Evolutionary conservation across 257 asterid species (phyloP).

Genomic region (Capsicum baccatum): DNA sequence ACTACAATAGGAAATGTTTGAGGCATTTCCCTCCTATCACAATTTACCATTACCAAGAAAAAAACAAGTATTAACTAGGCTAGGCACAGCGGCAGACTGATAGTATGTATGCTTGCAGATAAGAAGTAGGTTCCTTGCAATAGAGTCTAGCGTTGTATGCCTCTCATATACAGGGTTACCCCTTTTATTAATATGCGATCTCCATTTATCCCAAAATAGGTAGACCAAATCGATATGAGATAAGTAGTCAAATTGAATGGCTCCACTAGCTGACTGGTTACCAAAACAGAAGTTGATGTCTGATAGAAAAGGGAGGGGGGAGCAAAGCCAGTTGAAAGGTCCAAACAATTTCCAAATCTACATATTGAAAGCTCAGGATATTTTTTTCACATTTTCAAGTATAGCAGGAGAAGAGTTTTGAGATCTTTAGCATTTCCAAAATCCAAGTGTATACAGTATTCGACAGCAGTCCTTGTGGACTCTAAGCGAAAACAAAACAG

Average conservation of each 20-base stretch:
- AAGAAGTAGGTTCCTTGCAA: neutral
- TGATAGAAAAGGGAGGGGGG: neutral
- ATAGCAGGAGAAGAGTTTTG: slow-evolving; percentile 19
- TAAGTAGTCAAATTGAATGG: slow-evolving; percentile 5
- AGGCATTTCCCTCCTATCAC: neutral
- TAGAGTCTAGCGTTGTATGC: neutral
- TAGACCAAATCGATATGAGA: neutral
- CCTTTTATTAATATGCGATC: slow-evolving; percentile 14
- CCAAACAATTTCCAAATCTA: slow-evolving; percentile 12
- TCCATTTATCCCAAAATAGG: slow-evolving; percentile 22
- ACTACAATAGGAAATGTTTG: neutral
- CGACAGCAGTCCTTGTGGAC: slow-evolving; percentile 16
- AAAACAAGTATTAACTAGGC: slow-evolving; percentile 11
- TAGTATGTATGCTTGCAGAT: neutral
- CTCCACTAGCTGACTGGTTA: neutral
- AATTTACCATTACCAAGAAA: neutral
- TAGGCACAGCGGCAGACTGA: neutral
- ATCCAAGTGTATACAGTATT: slow-evolving; percentile 12
- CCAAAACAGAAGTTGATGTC: neutral
- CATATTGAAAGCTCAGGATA: neutral
- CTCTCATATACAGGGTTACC: neutral
- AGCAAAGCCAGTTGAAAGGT: neutral
- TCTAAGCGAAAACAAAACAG: neutral
- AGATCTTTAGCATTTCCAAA: slow-evolving; percentile 24
- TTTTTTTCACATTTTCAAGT: neutral